phyloP scores from a whole-genome alignment of 192 early-diverging fungal genomes.

The Podila horticola region DNA sequence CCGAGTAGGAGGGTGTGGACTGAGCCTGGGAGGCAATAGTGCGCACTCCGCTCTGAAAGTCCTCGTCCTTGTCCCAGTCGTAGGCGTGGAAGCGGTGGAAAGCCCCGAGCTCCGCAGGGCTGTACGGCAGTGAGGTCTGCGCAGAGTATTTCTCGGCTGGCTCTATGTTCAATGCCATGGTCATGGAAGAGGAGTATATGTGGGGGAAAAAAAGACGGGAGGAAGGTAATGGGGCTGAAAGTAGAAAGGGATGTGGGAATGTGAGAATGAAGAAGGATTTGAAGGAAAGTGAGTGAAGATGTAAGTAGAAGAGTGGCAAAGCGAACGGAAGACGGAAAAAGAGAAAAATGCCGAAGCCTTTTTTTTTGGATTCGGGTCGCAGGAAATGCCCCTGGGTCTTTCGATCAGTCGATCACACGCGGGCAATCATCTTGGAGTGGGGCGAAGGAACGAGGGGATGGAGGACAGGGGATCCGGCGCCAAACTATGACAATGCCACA shows the following conservation, averaged over 20 bases:
- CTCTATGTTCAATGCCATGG: not conserved
- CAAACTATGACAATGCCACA: too few relatives aligned
- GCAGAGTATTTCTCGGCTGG: conserved; percentile 18
- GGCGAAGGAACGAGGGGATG: too few relatives aligned
- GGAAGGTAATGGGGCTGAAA: not conserved
- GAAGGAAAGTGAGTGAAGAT: not conserved
- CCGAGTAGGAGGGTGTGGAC: conserved; percentile 23
- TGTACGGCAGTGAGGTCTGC: conserved; percentile 19
- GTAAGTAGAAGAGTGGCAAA: not conserved
- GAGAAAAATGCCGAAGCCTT: not conserved
- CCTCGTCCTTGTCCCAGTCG: conserved; percentile 36
- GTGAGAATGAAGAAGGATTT: not conserved
- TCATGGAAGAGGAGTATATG: not conserved
- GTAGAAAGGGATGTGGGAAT: not conserved
- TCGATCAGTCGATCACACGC: too few relatives aligned
- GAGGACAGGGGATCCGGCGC: too few relatives aligned
- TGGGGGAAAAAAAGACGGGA: not conserved
- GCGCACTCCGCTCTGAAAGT: conserved; percentile 39
- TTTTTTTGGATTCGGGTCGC: not conserved
- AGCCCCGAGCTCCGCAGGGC: conserved; percentile 37
- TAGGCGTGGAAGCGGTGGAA: conserved; percentile 45
- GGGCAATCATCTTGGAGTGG: too few relatives aligned
- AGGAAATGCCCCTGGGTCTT: too few relatives aligned
- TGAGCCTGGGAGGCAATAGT: conserved; percentile 27
- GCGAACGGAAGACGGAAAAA: not conserved